phyloP scores from a whole-genome alignment of 129 eudicot species.

The Logfia minima region DNA sequence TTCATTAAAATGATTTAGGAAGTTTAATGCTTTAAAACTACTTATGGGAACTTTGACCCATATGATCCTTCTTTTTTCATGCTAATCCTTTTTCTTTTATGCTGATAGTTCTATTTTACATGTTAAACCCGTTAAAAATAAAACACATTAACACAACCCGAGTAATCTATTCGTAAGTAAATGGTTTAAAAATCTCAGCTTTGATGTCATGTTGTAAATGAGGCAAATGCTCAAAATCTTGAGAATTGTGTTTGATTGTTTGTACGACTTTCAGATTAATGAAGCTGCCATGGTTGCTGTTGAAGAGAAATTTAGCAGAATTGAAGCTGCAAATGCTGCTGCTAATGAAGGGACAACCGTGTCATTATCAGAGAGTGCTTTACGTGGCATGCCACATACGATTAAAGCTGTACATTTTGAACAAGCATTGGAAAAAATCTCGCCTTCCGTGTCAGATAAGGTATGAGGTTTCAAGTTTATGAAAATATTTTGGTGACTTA shows the following conservation, averaged over 20 bases:
- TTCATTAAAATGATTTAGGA: background rate
- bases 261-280: constrained; percentile 46
- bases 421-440: constrained; percentile 54
- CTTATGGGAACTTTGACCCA: background rate
- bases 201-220: background rate
- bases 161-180: background rate
- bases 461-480: constrained; percentile 30
- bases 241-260: background rate
- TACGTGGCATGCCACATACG: constrained; percentile 36
- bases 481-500: background rate
- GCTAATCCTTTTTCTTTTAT: background rate
- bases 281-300: constrained; percentile 84
- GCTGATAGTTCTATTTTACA: background rate
- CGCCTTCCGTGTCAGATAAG: constrained; percentile 81
- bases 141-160: background rate
- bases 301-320: constrained; percentile 43
- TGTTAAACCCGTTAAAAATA: background rate
- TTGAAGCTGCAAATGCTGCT: constrained; percentile 69
- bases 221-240: background rate
- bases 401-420: constrained; percentile 67
- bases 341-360: constrained; percentile 44
- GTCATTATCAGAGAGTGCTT: constrained; percentile 1
- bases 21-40: background rate
- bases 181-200: background rate
- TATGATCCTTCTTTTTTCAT: background rate